phyloP scores from a whole-genome alignment of 345 rosid genomes.

The Nasturtium officinale region DNA sequence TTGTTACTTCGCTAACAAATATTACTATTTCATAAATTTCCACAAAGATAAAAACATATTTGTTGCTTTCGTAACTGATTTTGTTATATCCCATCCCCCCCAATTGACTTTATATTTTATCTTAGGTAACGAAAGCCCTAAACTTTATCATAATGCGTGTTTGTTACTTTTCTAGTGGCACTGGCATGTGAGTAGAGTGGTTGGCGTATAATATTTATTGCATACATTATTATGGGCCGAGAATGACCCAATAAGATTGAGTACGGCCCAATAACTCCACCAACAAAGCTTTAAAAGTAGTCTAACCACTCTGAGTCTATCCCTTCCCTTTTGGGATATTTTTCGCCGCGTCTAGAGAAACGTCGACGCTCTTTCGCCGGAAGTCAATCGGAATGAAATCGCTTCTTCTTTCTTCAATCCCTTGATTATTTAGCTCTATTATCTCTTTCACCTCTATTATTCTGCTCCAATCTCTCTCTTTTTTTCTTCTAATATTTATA shows the following conservation, averaged over 20 bases:
- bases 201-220: constrained; percentile 12
- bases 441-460: not conserved
- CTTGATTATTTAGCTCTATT: not conserved
- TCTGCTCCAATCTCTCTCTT: constrained; percentile 7
- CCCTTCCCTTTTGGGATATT: constrained; percentile 43
- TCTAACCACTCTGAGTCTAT: constrained; percentile 24
- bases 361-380: constrained; percentile 41
- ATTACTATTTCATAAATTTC: not conserved
- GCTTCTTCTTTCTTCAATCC: constrained; percentile 2
- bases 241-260: not conserved
- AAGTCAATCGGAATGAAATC: constrained; percentile 43
- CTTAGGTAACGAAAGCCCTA: not conserved
- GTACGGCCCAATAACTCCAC: constrained; percentile 38
- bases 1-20: too few species aligned
- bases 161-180: constrained; percentile 12
- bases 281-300: not conserved
- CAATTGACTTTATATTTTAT: not conserved
- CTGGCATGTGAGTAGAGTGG: constrained; percentile 10
- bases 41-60: not conserved
- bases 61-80: not conserved
- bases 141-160: constrained; percentile 7
- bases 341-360: constrained; percentile 42
- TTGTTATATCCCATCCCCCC: not conserved
- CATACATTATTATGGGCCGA: constrained; percentile 9
- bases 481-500: not conserved